phyloP scores from a whole-genome alignment of 2,329 filamentous ascomycete species.

The Leptographium procerum region DNA sequence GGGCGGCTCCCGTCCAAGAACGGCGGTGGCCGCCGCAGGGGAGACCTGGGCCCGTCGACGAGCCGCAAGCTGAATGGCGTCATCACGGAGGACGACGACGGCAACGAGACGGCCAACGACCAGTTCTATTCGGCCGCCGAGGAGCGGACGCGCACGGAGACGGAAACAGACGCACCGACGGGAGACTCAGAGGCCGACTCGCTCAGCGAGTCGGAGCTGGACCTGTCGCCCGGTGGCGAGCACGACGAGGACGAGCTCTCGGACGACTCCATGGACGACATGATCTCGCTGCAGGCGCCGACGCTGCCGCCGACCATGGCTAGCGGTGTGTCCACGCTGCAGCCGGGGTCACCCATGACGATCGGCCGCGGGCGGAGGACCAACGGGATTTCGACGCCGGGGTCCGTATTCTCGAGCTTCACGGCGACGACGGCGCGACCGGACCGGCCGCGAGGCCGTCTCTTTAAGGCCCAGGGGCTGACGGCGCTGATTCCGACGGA shows the following conservation, averaged over 20 bases:
- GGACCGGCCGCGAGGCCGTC: conserved; percentile 59
- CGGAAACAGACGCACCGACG: conserved; percentile 45
- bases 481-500: conserved; percentile 62
- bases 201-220: conserved; percentile 39
- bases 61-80: conserved; percentile 48
- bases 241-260: conserved; percentile 64
- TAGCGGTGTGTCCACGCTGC: conserved; percentile 69
- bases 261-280: conserved; percentile 84
- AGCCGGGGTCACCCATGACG: conserved; percentile 71
- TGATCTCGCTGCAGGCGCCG: conserved; percentile 80
- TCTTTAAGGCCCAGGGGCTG: conserved; percentile 76
- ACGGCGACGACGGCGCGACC: conserved; percentile 73
- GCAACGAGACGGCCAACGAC: conserved; percentile 75
- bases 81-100: conserved; percentile 48
- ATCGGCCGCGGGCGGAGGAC: conserved; percentile 50
- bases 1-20: conserved; percentile 47
- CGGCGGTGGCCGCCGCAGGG: conserved; percentile 5
- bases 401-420: conserved; percentile 80
- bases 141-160: conserved; percentile 53
- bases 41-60: conserved; percentile 52
- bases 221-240: conserved; percentile 53
- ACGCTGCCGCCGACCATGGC: conserved; percentile 65
- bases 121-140: conserved; percentile 89
- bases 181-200: conserved; percentile 10
- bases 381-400: conserved; percentile 70